These are phyloP conservation scores for Coemansia sp. DNA, from an alignment of 192 early-diverging fungal species.

Conservation along the genomic window DNA sequence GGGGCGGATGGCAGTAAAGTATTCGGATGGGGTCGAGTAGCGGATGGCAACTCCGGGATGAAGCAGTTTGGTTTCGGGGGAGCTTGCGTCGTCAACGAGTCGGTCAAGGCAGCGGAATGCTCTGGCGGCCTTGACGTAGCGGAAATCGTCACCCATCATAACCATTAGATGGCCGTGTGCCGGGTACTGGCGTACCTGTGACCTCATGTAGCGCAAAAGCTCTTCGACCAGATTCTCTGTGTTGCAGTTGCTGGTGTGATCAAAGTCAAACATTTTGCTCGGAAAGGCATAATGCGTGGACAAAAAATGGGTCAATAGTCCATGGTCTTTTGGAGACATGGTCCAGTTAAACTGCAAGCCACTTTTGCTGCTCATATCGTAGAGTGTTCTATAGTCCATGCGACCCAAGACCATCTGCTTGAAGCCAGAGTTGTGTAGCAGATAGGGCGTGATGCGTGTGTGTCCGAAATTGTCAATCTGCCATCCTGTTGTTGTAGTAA, in stretches of 20 bases:
- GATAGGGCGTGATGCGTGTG: slow-evolving; percentile 14
- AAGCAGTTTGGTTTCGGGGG: too few relatives aligned
- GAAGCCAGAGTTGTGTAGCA: slow-evolving; percentile 36
- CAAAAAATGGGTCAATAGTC: slow-evolving; percentile 35
- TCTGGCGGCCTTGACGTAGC: slow-evolving; percentile 15
- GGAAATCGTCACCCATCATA: slow-evolving; percentile 49
- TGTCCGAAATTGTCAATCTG: slow-evolving; percentile 50
- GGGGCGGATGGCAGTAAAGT: slow-evolving; percentile 15
- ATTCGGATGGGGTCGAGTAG: slow-evolving; percentile 40
- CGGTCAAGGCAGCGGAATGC: slow-evolving; percentile 37
- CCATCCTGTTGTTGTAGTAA: slow-evolving; percentile 22
- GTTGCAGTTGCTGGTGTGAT: slow-evolving; percentile 17
- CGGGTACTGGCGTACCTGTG: slow-evolving; percentile 35
- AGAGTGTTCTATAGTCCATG: slow-evolving; percentile 35
- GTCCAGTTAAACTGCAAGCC: slow-evolving; percentile 39
- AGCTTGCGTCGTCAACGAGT: slow-evolving; percentile 6
- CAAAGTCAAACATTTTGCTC: slow-evolving; percentile 36
- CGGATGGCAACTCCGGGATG: slow-evolving; percentile 10
- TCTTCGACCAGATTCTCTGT: slow-evolving; percentile 12
- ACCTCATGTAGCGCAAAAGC: slow-evolving; percentile 15
- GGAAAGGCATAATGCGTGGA: slow-evolving; percentile 31
- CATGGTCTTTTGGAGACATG: neutral
- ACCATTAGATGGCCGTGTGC: slow-evolving; percentile 42
- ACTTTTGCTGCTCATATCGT: slow-evolving; percentile 12
- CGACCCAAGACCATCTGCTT: slow-evolving; percentile 25